These are phyloP conservation scores for Davidsoniella eucalypti DNA, from an alignment of 2,329 filamentous ascomycete genomes.

Conservation along the genomic window DNA sequence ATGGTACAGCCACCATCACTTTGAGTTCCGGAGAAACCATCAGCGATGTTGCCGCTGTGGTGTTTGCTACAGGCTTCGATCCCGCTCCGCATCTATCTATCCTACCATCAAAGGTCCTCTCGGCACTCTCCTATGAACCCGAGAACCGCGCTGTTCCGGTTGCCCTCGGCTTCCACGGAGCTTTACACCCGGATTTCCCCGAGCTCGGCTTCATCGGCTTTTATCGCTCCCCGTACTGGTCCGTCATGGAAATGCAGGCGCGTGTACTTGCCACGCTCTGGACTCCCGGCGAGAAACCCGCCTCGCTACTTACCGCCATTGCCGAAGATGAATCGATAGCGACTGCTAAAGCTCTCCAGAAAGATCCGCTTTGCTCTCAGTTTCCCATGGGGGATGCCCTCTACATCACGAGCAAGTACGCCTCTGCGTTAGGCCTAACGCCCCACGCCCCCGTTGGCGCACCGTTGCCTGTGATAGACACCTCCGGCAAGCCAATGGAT, in stretches of 20 bases:
- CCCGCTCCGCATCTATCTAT: slow-evolving; percentile 47
- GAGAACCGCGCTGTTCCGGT: slow-evolving; percentile 40
- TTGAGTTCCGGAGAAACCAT: slow-evolving; percentile 23
- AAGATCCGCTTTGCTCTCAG: slow-evolving; percentile 39
- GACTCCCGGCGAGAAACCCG: slow-evolving; percentile 20
- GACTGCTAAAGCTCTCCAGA: slow-evolving; percentile 33
- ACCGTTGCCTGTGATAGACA: slow-evolving; percentile 23
- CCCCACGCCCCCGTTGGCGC: slow-evolving; percentile 18
- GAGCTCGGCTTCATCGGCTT: slow-evolving; percentile 66
- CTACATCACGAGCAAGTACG: slow-evolving; percentile 58
- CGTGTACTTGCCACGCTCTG: slow-evolving; percentile 48
- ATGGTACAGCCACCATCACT: slow-evolving; percentile 20
- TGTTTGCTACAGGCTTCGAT: slow-evolving; percentile 63
- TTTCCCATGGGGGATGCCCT: slow-evolving; percentile 75
- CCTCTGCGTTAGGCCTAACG: slow-evolving; percentile 37
- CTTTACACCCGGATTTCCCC: slow-evolving; percentile 41
- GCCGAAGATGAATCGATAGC: slow-evolving; percentile 27
- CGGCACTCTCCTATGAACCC: slow-evolving; percentile 40
- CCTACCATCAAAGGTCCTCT: slow-evolving; percentile 38
- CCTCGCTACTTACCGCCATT: slow-evolving; percentile 14
- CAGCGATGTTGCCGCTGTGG: slow-evolving; percentile 44
- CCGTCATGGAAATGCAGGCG: slow-evolving; percentile 75
- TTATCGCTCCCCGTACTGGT: slow-evolving; percentile 75
- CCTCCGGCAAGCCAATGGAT: slow-evolving; percentile 30
- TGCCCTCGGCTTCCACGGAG: slow-evolving; percentile 51